Conservation (phyloP, 257 asterid species). For the Solanum raphanifolium region DNA sequence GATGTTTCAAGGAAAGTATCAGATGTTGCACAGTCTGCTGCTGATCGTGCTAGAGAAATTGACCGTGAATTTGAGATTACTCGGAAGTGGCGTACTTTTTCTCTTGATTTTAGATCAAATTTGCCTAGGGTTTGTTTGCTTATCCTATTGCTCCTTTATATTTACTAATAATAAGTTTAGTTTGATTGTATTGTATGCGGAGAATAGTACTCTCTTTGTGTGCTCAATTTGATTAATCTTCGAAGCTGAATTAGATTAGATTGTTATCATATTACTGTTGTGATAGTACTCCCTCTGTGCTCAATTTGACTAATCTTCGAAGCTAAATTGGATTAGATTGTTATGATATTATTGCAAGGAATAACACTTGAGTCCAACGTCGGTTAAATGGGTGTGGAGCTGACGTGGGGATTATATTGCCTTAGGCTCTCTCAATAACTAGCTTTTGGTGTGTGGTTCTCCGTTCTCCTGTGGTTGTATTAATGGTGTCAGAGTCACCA, state of each 20-base stretch:
- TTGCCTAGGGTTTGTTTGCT: constrained; percentile 55
- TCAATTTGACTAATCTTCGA: neutral
- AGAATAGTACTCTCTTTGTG: neutral
- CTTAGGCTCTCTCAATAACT: neutral
- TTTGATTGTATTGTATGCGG: neutral
- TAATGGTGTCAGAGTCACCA: neutral
- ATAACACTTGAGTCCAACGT: neutral
- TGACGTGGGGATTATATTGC: neutral
- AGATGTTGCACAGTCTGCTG: constrained; percentile 48
- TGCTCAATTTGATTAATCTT: neutral
- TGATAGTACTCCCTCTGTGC: neutral
- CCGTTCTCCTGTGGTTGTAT: neutral
- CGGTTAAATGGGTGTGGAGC: neutral
- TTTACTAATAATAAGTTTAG: neutral
- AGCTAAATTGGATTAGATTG: neutral
- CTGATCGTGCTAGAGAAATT: constrained; percentile 63
- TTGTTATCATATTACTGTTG: neutral
- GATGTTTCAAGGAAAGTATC: constrained; percentile 46
- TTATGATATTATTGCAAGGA: neutral
- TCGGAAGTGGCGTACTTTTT: constrained; percentile 60
- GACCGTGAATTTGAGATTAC: constrained; percentile 73
- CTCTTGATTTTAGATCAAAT: constrained; percentile 60
- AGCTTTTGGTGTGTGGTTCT: neutral
- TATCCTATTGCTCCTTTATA: neutral
- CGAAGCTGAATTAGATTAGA: neutral